Base-by-base conservation (phyloP, 306 rosid genomes). In the Malus domestica region DNA sequence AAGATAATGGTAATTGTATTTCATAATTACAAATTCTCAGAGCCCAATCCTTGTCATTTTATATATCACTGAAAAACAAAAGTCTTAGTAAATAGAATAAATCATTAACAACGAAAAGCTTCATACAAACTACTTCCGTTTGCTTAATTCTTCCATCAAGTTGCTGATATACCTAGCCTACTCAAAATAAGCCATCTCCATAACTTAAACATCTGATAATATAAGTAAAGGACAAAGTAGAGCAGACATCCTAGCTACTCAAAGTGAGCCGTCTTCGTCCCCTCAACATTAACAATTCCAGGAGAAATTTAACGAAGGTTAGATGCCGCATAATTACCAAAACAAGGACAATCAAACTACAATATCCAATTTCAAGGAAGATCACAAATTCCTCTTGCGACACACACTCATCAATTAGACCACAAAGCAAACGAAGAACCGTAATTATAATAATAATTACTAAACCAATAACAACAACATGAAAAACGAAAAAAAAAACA, bases 181-280 rank as follows among this genome's bases (percentile, higher is more conserved):
- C 44, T 22, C 10, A 42, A 25, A 30, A 51, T 30, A 74, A 38
- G 42, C 72, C 12, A 30, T 35, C 55, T 35, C 67, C 64, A 33
- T 74, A 51, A 59, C 33, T 30, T 30, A 30, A 30, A 30, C 33
- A 30, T 30, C 33, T 30, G 33, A 30, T 30, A 30, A 30, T 30
- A 30, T 30, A 30, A 30, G 33, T 30, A 30, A 3, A 30, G 33
- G 33, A 30, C 8, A 1, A 40, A 66, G 54, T 65, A 40, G 63
- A 29, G 68, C 32, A 78, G 60, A 78, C 71, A 52, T 60, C 62
- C 40, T 46, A 77, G 72, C 58, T 38, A 67, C 42, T 57, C 70
- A 23, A 33, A 68, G 18, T 40, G 64, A 69, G 45, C 79, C 38
- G 9, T 79, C 81, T 71, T 18, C 38, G 19, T 68, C 86, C 38